A percentile compares a stretch with the other conserved stretches of the same genome.
Conservation (phyloP, 768 basidiomycete genomes). For the Tulasnella sp. region DNA sequence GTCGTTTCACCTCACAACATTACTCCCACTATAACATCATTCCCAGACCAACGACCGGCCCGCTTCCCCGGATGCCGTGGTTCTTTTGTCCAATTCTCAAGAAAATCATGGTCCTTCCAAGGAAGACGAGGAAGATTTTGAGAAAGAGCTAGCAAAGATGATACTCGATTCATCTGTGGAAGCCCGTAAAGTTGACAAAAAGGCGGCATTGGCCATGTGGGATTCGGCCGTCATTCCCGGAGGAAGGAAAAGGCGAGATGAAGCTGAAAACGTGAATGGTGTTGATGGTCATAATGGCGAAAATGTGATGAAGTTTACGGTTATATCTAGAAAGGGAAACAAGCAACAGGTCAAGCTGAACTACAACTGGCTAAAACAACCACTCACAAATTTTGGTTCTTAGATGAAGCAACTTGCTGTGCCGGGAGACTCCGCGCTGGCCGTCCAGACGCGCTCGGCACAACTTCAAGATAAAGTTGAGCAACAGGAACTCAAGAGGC, state of each 20-base stretch:
- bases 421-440: conserved; percentile 75
- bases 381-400: background rate
- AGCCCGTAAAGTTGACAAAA: conserved; percentile 75
- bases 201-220: conserved; percentile 75
- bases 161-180: conserved; percentile 78
- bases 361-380: background rate
- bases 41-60: conserved; percentile 52
- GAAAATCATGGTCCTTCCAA: conserved; percentile 72
- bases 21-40: background rate
- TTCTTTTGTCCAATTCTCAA: conserved; percentile 27
- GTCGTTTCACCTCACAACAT: background rate
- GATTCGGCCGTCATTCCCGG: conserved; percentile 66
- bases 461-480: conserved; percentile 92
- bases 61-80: conserved; percentile 54
- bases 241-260: conserved; percentile 52
- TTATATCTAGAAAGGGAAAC: conserved; percentile 85
- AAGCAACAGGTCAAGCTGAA: conserved; percentile 61
- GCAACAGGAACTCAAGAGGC: conserved; percentile 91
- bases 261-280: conserved; percentile 26
- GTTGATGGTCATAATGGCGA: conserved; percentile 27
- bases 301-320: conserved; percentile 75
- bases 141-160: conserved; percentile 89
- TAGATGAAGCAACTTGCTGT: conserved; percentile 82
- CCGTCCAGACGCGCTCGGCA: conserved; percentile 79
- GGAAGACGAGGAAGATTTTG: conserved; percentile 87